Base-by-base conservation (phyloP, 2,329 filamentous ascomycete genomes). In the Arachnopeziza araneosa region DNA sequence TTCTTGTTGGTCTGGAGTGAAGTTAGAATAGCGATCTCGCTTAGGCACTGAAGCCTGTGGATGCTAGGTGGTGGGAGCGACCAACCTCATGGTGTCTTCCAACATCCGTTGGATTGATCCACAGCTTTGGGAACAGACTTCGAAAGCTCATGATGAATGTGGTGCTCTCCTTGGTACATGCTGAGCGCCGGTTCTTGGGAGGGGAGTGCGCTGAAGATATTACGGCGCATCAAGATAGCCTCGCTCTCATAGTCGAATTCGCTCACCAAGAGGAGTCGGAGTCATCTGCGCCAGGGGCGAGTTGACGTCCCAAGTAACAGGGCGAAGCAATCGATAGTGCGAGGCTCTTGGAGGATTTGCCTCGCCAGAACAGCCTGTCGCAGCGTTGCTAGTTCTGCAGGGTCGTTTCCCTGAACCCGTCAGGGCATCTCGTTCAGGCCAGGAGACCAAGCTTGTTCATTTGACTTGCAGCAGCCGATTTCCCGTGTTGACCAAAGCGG, bases 81-180 rank as follows among this genome's bases (percentile, higher is more conserved):
- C 10, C 54, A 19, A 57, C 55, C 55, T 57, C 55, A 50, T 32
- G 55, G 21, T 57, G 55, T 21, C 48, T 10, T 19, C 44, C 55
- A 52, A 52, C 55, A 30, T 57, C 55, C 21, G 17, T 51, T 26
- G 55, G 55, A 21, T 57, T 57, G 22, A 57, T 57, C 55, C 55
- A 57, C 3, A 57, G 22, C 24, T 24, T 57, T 12, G 48, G 55
- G 55, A 57, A 26, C n/a, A 51, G 48, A 44, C 12, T 44, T 44
- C 36, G 36, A 44, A 44, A 44, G 12, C 36, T 44, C 36, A 44
- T 44, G 3, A 12, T 44, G 2, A 12, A 3, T 44, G 36, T 19
- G 2, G 2, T 19, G 36, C 36, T 17, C 17, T 44, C 5, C 17
- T 12, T 44, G 36, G 6, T 14, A 19, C 36, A 17, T 44, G 6